These are phyloP conservation scores for Quambalaria eucalypti DNA, from an alignment of 1,284 basidiomycete species.

Conservation along the genomic window DNA sequence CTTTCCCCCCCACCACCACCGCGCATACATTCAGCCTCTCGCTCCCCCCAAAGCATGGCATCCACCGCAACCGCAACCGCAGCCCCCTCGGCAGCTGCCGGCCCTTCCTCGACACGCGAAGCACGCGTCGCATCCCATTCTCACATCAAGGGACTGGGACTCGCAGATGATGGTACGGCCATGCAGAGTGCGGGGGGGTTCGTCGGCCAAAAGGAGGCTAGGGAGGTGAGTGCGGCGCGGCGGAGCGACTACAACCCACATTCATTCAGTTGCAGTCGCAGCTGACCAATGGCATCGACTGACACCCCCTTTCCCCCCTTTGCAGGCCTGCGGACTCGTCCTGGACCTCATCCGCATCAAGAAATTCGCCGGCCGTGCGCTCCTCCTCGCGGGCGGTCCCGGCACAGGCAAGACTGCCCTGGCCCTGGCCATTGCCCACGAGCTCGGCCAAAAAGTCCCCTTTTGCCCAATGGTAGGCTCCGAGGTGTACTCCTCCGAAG, in stretches of 20 bases:
- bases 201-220: constrained; percentile 76
- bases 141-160: constrained; percentile 89
- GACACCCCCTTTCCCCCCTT: not conserved
- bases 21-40: too few species aligned
- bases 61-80: too few species aligned
- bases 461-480: constrained; percentile 98
- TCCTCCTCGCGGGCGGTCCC: constrained; percentile 78
- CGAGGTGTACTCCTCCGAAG: constrained; percentile 92
- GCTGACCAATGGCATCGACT: not conserved
- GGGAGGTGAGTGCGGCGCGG: constrained; percentile 61
- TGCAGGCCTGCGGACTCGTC: constrained; percentile 75
- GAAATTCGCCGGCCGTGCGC: constrained; percentile 81
- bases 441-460: constrained; percentile 85
- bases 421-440: constrained; percentile 84
- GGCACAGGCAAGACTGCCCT: constrained; percentile 93
- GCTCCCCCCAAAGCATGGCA: too few species aligned
- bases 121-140: constrained; percentile 74
- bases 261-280: too few species aligned
- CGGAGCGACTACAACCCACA: not conserved
- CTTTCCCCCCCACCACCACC: too few species aligned
- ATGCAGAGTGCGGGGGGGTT: constrained; percentile 65
- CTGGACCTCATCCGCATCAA: constrained; percentile 82
- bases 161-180: constrained; percentile 75
- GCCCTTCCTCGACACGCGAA: too few species aligned
- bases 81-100: too few species aligned